Percentiles rank a stretch among this genome's conserved stretches.
Evolutionary conservation across 2,329 filamentous ascomycete genomes (phyloP).

Genomic region (Monilinia fructigena): DNA sequence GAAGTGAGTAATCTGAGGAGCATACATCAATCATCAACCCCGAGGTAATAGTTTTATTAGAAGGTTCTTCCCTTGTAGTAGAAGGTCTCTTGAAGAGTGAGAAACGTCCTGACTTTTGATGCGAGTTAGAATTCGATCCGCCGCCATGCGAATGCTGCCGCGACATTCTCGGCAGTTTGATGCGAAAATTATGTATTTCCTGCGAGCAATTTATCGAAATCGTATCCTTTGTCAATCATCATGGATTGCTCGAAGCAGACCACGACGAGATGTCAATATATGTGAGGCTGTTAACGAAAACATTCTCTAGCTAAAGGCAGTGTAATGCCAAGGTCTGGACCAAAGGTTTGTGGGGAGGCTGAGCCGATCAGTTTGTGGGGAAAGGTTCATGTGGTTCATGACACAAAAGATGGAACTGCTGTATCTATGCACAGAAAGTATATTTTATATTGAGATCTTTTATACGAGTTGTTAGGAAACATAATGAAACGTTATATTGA

Average conservation of each 20-base stretch:
- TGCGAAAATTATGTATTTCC: neutral
- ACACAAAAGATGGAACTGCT: too few species aligned
- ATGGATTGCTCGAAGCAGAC: neutral
- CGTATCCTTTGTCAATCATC: slow-evolving; percentile 7
- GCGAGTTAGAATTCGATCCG: slow-evolving; percentile 4
- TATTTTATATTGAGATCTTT: too few species aligned
- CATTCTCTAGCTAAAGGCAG: slow-evolving; percentile 10
- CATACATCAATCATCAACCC: slow-evolving; percentile 11
- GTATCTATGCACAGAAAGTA: too few species aligned
- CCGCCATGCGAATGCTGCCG: slow-evolving; percentile 14
- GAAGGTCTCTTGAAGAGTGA: slow-evolving; percentile 13
- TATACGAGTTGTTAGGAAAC: too few species aligned
- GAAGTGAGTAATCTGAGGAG: neutral
- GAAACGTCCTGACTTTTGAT: slow-evolving; percentile 16
- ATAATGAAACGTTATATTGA: too few species aligned
- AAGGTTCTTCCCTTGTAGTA: slow-evolving; percentile 7
- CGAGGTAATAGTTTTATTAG: neutral
- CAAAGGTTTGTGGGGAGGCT: slow-evolving; percentile 10
- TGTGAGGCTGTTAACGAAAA: slow-evolving; percentile 12
- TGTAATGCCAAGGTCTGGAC: slow-evolving; percentile 18
- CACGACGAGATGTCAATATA: neutral
- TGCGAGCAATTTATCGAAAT: slow-evolving; percentile 14
- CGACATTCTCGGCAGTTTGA: slow-evolving; percentile 17
- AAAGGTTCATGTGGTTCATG: slow-evolving; percentile 1
- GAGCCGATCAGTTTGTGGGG: slow-evolving; percentile 12